phyloP scores from a whole-genome alignment of 2,329 filamentous ascomycete genomes.

The Celoporthe dispersa region DNA sequence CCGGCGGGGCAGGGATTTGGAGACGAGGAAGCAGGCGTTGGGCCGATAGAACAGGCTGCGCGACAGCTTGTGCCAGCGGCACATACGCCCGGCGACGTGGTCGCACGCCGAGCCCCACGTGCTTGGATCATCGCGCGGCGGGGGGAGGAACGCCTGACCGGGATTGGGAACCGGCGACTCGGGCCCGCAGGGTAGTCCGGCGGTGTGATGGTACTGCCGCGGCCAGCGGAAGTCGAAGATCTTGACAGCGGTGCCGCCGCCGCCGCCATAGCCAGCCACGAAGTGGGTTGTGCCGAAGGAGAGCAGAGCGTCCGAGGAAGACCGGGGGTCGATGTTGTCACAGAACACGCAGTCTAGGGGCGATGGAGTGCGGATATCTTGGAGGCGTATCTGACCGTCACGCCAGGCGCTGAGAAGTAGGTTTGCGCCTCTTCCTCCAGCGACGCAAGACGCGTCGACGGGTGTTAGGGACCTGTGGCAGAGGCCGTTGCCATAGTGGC shows the following conservation, averaged over 20 bases:
- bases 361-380: conserved; percentile 55
- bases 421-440: conserved; percentile 41
- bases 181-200: conserved; percentile 50
- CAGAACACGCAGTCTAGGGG: conserved; percentile 54
- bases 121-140: conserved; percentile 15
- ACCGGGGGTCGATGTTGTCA: conserved; percentile 55
- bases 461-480: conserved; percentile 50
- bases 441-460: conserved; percentile 41
- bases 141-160: conserved; percentile 37
- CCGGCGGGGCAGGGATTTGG: conserved; percentile 35
- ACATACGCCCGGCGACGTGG: conserved; percentile 39
- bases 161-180: conserved; percentile 43
- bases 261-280: conserved; percentile 53
- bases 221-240: conserved; percentile 60
- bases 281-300: conserved; percentile 57
- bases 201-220: conserved; percentile 53
- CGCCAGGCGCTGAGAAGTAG: conserved; percentile 58
- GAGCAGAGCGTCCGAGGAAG: conserved; percentile 52
- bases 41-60: conserved; percentile 50
- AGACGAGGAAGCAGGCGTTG: conserved; percentile 54
- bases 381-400: conserved; percentile 53
- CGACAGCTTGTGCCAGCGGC: conserved; percentile 54
- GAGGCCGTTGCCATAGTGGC: conserved; percentile 34
- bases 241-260: conserved; percentile 48
- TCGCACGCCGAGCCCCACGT: conserved; percentile 41